Evolutionary conservation across 139 green algal species (phyloP).

Genomic region (Auxenochlorella pyrenoidosa): DNA sequence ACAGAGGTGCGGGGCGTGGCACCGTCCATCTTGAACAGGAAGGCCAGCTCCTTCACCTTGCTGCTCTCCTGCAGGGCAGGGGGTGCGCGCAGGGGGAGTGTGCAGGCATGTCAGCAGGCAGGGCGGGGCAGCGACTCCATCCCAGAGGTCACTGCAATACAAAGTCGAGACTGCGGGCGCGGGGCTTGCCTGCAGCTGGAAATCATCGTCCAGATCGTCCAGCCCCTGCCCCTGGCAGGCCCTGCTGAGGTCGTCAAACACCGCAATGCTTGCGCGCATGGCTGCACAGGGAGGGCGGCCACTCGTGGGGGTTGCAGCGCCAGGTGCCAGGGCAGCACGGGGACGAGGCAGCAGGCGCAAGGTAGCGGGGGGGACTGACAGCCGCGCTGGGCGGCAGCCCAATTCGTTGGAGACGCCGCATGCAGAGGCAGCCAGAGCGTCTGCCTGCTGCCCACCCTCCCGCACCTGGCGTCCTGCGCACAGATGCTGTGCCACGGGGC

Average conservation of each 20-base stretch:
- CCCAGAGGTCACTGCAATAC: background rate
- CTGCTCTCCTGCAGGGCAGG: slow-evolving; percentile 10
- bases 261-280: background rate
- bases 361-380: too few relatives aligned
- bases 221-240: slow-evolving; percentile 17
- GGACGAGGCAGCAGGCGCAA: background rate
- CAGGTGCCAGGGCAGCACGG: too few relatives aligned
- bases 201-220: slow-evolving; percentile 17
- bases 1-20: background rate
- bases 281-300: background rate
- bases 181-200: slow-evolving; percentile 10
- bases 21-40: slow-evolving; percentile 25
- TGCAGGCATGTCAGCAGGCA: background rate
- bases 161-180: too few relatives aligned
- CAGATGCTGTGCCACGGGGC: background rate
- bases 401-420: too few relatives aligned
- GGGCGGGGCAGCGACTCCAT: background rate
- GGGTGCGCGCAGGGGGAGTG: background rate
- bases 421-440: background rate
- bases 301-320: too few relatives aligned
- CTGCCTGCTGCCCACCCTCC: background rate
- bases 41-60: slow-evolving; percentile 38
- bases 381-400: too few relatives aligned
- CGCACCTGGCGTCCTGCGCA: background rate
- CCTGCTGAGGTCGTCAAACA: background rate